A percentile compares a stretch with the other conserved stretches of the same genome.
phyloP scores from a whole-genome alignment of 306 rosid species.

The Castanea crenata region DNA sequence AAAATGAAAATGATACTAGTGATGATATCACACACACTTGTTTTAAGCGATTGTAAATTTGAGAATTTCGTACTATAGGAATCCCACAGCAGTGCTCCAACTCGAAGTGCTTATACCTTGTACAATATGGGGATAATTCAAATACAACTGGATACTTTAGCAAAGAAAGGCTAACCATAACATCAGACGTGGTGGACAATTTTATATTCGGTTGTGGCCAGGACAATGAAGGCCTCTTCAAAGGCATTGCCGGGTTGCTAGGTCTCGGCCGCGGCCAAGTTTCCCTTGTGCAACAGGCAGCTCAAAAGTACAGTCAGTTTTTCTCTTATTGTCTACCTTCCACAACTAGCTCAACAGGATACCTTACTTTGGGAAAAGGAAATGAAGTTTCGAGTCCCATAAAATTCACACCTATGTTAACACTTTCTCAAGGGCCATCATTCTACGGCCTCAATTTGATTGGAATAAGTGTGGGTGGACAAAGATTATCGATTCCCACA shows the following conservation, averaged over 20 bases:
- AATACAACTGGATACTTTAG: slow-evolving; percentile 52
- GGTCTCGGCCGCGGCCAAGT: slow-evolving; percentile 74
- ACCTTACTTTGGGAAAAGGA: slow-evolving; percentile 43
- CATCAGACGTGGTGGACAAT: slow-evolving; percentile 19
- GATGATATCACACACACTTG: too few species aligned
- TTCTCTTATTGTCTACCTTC: slow-evolving; percentile 84
- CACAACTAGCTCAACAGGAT: slow-evolving; percentile 49
- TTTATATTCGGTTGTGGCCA: slow-evolving; percentile 79
- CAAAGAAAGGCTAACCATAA: slow-evolving; percentile 42
- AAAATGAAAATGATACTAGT: too few species aligned
- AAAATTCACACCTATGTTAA: slow-evolving; percentile 49
- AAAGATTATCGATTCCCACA: slow-evolving; percentile 28
- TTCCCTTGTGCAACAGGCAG: slow-evolving; percentile 66
- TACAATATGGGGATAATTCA: slow-evolving; percentile 56
- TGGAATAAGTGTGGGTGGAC: slow-evolving; percentile 43
- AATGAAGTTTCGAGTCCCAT: not conserved
- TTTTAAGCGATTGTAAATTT: too few species aligned
- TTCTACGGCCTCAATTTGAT: slow-evolving; percentile 49
- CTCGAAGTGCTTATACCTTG: slow-evolving; percentile 38
- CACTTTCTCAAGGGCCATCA: slow-evolving; percentile 10
- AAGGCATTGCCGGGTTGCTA: slow-evolving; percentile 58
- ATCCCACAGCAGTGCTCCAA: slow-evolving; percentile 29
- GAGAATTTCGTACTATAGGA: slow-evolving; percentile 28
- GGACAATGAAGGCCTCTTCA: slow-evolving; percentile 56
- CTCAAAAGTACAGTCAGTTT: slow-evolving; percentile 35